Evolutionary conservation across 495 filamentous ascomycete genomes (phyloP), one percentile per base, ranked within the genome.

Genomic region (Neurospora sp.): DNA sequence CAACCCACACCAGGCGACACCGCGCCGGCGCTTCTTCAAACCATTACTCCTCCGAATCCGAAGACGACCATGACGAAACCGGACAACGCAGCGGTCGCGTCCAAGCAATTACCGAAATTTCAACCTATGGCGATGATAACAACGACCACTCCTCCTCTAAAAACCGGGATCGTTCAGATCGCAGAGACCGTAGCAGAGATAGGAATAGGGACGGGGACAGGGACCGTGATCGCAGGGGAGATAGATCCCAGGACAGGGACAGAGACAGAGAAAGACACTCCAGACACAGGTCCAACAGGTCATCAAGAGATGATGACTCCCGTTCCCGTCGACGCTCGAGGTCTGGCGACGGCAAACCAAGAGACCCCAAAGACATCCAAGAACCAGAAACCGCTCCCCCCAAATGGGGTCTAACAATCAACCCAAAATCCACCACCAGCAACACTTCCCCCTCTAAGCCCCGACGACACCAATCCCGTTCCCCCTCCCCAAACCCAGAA

Each of bases 51-150:
- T 66, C 73, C n/a, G 70, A 74, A 31, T 72, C 75, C 39, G 8
- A 74, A 70, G 69, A 79, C 27, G 78, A 76, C 72, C 14, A 66
- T 9, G 54, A 66, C 31, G 54, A 35, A 66, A 66, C 54, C 54
- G 27, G 5, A 66, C 54, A 66, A 66, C 23, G 27, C 23, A 62
- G 27, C 27, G 27, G 54, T 18, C 54, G 54, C 14, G 27, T 66
- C 6, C 54, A 66, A 66, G 54, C 23, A 35, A 66, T 66, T 16
- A 66, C 54, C 27, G 54, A 66, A 9, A 66, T 66, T 1, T 66
- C 54, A 16, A 66, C 54, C 23, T 66, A 66, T 18, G 54, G 54
- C 27, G 14, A 66, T 66, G 54, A 66, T 6, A 27, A 31, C 7
- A 23, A 35, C 6, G n/a, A 14, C 40, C 16, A 20, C n/a, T 59